phyloP scores from a whole-genome alignment of 2,329 filamentous ascomycete genomes.

The Colletotrichum tanaceti region DNA sequence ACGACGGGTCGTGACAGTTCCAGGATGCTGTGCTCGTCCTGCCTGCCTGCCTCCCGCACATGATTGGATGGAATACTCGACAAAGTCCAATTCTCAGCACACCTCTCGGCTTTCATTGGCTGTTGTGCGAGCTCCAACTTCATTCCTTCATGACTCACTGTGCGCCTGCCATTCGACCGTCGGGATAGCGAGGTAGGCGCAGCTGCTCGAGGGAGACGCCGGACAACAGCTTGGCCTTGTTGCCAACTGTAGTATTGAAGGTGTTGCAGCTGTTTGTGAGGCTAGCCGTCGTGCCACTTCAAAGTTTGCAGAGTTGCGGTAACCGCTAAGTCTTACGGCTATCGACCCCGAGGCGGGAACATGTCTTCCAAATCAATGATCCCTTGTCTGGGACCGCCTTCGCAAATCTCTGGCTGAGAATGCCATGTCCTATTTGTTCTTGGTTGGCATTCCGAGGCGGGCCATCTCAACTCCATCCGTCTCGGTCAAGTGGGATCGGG shows the following conservation, averaged over 20 bases:
- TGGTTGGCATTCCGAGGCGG: background rate
- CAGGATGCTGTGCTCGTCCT: constrained; percentile 7
- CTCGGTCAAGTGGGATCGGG: background rate
- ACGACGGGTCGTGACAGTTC: constrained; percentile 9
- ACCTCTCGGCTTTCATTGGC: constrained; percentile 23
- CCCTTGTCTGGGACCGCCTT: background rate
- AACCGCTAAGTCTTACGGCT: background rate
- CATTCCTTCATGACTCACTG: constrained; percentile 17
- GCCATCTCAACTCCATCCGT: constrained; percentile 1
- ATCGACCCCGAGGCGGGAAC: too few relatives aligned
- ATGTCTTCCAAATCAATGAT: background rate
- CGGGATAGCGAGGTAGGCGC: constrained; percentile 10
- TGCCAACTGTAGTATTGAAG: background rate
- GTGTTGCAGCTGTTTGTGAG: background rate
- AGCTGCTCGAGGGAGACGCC: constrained; percentile 7
- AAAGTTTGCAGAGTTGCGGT: background rate
- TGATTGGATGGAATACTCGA: constrained; percentile 34
- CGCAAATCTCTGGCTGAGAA: background rate
- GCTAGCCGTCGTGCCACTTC: too few relatives aligned
- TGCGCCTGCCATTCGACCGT: constrained; percentile 8
- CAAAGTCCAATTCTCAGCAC: background rate
- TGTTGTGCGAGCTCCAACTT: constrained; percentile 24
- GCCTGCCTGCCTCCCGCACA: background rate
- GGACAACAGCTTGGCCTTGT: background rate
- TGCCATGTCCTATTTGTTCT: background rate